A percentile compares a stretch with the other conserved stretches of the same genome.
Conservation (phyloP, 1,284 basidiomycete species). For the Ustilago lituana region DNA sequence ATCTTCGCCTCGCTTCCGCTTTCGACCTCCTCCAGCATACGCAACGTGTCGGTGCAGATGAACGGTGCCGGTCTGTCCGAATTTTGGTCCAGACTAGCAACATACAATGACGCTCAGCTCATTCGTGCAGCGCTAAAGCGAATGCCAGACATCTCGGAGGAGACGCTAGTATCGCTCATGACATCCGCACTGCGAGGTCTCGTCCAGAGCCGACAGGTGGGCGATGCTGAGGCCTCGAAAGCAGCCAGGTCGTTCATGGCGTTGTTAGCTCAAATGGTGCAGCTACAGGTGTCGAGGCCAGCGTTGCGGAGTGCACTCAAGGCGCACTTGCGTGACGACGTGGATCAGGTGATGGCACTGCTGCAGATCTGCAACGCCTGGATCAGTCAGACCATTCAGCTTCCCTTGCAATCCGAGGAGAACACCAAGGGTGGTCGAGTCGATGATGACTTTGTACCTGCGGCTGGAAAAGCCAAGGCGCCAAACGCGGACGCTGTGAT, state of each 20-base stretch:
- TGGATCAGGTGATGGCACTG: conserved; percentile 32
- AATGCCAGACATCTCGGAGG: conserved; percentile 30
- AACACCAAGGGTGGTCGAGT: not conserved
- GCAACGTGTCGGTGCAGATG: conserved; percentile 9
- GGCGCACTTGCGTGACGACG: conserved; percentile 29
- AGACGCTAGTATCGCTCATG: conserved; percentile 22
- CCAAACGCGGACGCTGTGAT: conserved; percentile 27
- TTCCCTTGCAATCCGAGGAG: conserved; percentile 9
- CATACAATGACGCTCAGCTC: conserved; percentile 27
- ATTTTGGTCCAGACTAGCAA: conserved; percentile 30
- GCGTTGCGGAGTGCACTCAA: conserved; percentile 38
- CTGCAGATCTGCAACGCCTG: conserved; percentile 43
- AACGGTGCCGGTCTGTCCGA: conserved; percentile 14
- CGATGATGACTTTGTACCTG: conserved; percentile 3
- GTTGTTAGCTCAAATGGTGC: conserved; percentile 21
- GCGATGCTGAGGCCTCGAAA: conserved; percentile 5
- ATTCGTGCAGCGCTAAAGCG: conserved; percentile 20
- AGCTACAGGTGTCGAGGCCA: conserved; percentile 31
- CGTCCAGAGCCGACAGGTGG: conserved; percentile 8
- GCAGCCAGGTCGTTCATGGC: conserved; percentile 11
- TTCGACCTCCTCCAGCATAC: not conserved
- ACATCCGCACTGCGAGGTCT: conserved; percentile 21
- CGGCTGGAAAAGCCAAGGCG: conserved; percentile 8
- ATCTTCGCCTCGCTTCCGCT: conserved; percentile 24
- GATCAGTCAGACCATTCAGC: conserved; percentile 37